phyloP scores from a whole-genome alignment of 305 asterid species.

The Ajuga reptans region DNA sequence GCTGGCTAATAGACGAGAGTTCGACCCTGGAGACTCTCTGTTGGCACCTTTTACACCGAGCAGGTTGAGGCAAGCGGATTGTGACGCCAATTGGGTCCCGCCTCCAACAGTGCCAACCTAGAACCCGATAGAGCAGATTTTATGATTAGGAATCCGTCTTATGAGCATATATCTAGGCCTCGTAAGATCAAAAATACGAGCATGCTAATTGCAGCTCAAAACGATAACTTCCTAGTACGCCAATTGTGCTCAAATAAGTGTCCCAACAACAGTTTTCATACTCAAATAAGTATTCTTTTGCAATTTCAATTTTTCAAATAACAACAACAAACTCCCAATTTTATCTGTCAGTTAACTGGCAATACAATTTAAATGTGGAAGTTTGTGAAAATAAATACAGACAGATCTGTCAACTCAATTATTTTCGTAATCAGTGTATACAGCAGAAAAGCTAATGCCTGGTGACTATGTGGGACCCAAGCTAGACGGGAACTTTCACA shows the following conservation, averaged over 20 bases:
- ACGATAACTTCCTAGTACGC: not conserved
- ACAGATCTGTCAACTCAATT: too few relatives aligned
- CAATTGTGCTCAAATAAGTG: not conserved
- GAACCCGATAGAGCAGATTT: not conserved
- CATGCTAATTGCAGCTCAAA: not conserved
- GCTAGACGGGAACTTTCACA: not conserved
- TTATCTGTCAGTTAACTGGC: too few relatives aligned
- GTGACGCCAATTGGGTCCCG: slow-evolving; percentile 84
- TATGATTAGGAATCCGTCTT: not conserved
- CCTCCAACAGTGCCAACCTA: slow-evolving; percentile 92
- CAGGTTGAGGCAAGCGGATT: slow-evolving; percentile 79
- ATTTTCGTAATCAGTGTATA: too few relatives aligned
- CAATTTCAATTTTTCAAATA: too few relatives aligned
- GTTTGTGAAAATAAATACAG: too few relatives aligned
- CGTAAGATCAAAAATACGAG: not conserved
- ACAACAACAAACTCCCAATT: too few relatives aligned
- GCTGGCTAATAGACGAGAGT: slow-evolving; percentile 56
- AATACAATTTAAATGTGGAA: too few relatives aligned
- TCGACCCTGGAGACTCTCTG: slow-evolving; percentile 63
- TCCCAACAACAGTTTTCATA: too few relatives aligned
- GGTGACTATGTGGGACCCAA: not conserved
- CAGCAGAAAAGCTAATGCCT: not conserved
- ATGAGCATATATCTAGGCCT: not conserved
- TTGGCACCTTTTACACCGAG: slow-evolving; percentile 76
- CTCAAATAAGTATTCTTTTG: too few relatives aligned